Evolutionary conservation across 1,139 yeast species (phyloP), one percentile per base, ranked within the genome.

Genomic region (Sugiyamaella xylanicola): DNA sequence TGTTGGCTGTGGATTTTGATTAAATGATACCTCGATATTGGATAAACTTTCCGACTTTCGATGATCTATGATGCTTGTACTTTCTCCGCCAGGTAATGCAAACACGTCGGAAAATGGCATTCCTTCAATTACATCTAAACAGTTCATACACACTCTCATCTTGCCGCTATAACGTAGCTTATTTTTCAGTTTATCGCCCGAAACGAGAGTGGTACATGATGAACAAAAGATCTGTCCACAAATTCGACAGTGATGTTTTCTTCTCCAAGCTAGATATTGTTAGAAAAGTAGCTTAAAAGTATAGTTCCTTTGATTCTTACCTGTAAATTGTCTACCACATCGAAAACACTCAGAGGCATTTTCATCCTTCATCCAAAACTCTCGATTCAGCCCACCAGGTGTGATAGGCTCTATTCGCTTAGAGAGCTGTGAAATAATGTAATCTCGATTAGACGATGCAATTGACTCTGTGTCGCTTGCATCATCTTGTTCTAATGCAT

Each of bases 221-320:
- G 89, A 80, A 70, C 99, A 93, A 67, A 91, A 93, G 43, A 93
- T 93, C 69, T 92, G 97, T 1, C 98, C 98, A 72, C 99, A 93
- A 51, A 92, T 85, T 51, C 99, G 76, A 67, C 99, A 93, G 70
- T 93, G 99, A 69, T 93, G 99, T 63, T 89, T 88, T 62, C 99
- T 77, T 67, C 97, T 75, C 72, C 92, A 93, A 0, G 86, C 68
- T 61, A 44, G 17, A 48, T 20, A 17, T 11, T 9, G 50, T 51
- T 42, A 45, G 56, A 29, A 16, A 3, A n/a, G n/a, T n/a, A n/a
- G n/a, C n/a, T n/a, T n/a, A n/a, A n/a, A n/a, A n/a, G 4, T 25
- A 11, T 7, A 8, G 43, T 11, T 3, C 8, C 27, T 2, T 11
- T 52, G 15, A 17, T n/a, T 58, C 66, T 44, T 57, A 63, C 66